Base-by-base conservation (phyloP, 2,329 filamentous ascomycete genomes). In the Nemania sp. region DNA sequence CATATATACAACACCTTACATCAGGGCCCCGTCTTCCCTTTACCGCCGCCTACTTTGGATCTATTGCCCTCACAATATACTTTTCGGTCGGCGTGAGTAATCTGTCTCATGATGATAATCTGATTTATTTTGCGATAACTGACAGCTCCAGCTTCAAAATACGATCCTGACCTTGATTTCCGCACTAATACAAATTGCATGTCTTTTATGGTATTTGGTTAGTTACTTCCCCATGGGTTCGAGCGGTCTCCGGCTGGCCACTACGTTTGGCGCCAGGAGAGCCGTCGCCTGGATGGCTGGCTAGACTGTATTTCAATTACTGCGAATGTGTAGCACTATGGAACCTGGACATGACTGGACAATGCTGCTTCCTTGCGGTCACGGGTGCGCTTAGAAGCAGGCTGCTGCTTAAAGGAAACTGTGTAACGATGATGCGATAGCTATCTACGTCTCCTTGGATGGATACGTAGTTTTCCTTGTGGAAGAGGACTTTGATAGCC, bases 201-300 rank as follows among this genome's bases (percentile, higher is more conserved):
- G 90, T 65, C 81, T 98, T 65, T 67, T 91, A 48, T 98, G 94
- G 94, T 98, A 98, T 78, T 83, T 97, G 48, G 88, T 98, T 76
- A 96, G 91, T 78, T 99, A 99, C 77, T 98, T 98, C 72, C 95
- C 95, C 25, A 97, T 98, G 93, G 95, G 95, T 42, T 91, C 90
- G 59, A 90, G 89, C 57, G 92, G 95, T 43, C 79, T 99, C 67
- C 89, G 94, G 61, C 86, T 97, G 67, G 92, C 92, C 59, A 91
- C 92, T 45, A 87, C 87, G 2, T 95, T 97, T 73, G 95, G 94
- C 20, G 91, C 90, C 18, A 89, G 88, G 72, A 86, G 93, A 72
- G 90, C 96, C 39, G 85, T 91, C 5, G 86, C 92, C 54, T 98
- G 94, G 95, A 89, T 97, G 86, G 88, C 85, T 49, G 88, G 90